Conservation (phyloP, 2,329 filamentous ascomycete species). For the Thelonectria olida region DNA sequence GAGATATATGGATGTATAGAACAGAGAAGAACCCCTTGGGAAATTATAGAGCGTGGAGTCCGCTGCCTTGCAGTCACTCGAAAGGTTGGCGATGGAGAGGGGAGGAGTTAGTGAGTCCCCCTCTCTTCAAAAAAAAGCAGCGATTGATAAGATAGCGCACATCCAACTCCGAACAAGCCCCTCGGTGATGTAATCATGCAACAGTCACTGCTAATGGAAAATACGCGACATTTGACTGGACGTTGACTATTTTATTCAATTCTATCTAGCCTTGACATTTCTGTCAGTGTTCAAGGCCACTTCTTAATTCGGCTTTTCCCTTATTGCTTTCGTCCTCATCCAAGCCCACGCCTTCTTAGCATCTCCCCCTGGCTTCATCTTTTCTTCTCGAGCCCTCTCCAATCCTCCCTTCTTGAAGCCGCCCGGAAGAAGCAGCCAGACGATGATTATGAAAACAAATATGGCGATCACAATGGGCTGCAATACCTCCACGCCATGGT, state of each 20-base stretch:
- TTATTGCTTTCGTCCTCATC: constrained; percentile 4
- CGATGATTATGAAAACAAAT: constrained; percentile 52
- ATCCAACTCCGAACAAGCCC: constrained; percentile 26
- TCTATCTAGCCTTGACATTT: no score
- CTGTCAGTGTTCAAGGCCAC: no score
- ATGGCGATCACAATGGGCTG: constrained; percentile 65
- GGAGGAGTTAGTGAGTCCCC: constrained; percentile 13
- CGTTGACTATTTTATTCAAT: no score
- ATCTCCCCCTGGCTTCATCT: constrained; percentile 48
- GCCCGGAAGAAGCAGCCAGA: constrained; percentile 58
- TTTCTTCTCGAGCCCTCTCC: constrained; percentile 50
- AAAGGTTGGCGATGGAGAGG: not conserved
- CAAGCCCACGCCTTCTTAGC: constrained; percentile 33
- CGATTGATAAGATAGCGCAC: constrained; percentile 39
- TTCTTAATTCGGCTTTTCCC: no score
- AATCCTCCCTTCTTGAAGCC: constrained; percentile 51
- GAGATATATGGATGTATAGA: not conserved
- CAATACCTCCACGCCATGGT: constrained; percentile 63
- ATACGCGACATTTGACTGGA: constrained; percentile 15
- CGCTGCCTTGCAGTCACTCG: not conserved
- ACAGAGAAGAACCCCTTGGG: not conserved
- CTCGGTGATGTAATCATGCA: constrained; percentile 23
- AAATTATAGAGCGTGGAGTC: not conserved
- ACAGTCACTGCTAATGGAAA: constrained; percentile 2
- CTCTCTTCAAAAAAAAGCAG: constrained; percentile 15